phyloP scores from a whole-genome alignment of 345 rosid species.

The Brassica carinata region DNA sequence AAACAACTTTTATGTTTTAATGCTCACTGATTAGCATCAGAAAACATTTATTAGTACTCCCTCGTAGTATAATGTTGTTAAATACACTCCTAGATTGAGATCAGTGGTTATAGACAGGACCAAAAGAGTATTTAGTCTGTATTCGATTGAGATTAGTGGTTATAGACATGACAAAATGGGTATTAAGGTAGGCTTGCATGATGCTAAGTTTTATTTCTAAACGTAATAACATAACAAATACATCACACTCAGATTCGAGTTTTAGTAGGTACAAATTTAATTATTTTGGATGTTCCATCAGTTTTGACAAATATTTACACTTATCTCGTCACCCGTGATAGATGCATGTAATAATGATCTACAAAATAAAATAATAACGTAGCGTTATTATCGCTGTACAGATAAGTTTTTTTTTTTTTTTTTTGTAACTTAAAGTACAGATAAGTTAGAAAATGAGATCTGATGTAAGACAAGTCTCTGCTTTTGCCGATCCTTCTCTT shows the following conservation, averaged over 20 bases:
- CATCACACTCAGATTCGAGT: not conserved
- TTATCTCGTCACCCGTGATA: not conserved
- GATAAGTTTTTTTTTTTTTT: too few relatives aligned
- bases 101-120: slow-evolving; percentile 5
- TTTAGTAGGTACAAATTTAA: not conserved
- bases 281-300: not conserved
- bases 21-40: slow-evolving; percentile 16
- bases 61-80: not conserved
- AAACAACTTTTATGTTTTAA: not conserved
- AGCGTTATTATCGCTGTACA: slow-evolving; percentile 14
- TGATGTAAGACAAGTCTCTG: slow-evolving; percentile 11
- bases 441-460: slow-evolving; percentile 22
- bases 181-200: not conserved
- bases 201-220: not conserved
- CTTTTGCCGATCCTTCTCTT: not conserved
- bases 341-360: not conserved
- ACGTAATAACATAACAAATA: not conserved
- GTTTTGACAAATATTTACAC: slow-evolving; percentile 5
- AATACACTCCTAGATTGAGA: slow-evolving; percentile 18
- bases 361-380: not conserved
- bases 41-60: slow-evolving; percentile 4
- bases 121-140: not conserved
- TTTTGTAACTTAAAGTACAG: not conserved
- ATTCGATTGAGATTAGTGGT: not conserved
- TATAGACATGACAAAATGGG: not conserved